These are phyloP conservation scores for Inonotus hispidus DNA, from an alignment of 1,284 basidiomycete species.

Conservation along the genomic window DNA sequence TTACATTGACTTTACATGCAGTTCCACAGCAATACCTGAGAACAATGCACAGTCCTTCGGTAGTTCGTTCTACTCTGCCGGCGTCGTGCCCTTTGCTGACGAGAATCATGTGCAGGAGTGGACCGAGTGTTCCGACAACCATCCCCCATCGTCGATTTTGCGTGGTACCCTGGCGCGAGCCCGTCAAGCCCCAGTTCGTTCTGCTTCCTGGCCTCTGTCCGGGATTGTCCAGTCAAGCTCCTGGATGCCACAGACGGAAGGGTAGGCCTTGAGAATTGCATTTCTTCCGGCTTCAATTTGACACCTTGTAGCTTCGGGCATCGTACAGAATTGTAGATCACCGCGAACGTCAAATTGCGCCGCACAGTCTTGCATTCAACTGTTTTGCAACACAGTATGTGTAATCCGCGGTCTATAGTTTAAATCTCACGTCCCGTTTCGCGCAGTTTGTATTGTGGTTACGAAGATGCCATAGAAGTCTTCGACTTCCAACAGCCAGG, in stretches of 20 bases:
- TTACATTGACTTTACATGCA: background rate
- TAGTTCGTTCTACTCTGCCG: background rate
- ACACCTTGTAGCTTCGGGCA: constrained; percentile 63
- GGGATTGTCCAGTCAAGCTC: constrained; percentile 78
- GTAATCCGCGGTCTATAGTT: background rate
- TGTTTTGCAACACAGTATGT: constrained; percentile 58
- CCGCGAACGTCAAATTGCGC: constrained; percentile 80
- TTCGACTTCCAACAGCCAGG: constrained; percentile 76
- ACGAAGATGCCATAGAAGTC: constrained; percentile 84
- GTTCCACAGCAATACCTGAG: background rate
- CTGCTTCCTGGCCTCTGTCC: constrained; percentile 77
- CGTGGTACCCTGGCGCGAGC: constrained; percentile 80
- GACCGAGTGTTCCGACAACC: constrained; percentile 42
- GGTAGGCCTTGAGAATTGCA: constrained; percentile 38
- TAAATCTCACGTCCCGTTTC: background rate
- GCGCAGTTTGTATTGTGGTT: constrained; percentile 81
- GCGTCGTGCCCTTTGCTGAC: constrained; percentile 14
- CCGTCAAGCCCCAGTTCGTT: constrained; percentile 52
- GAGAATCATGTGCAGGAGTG: background rate
- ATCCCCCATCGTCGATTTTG: constrained; percentile 65
- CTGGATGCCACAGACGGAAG: constrained; percentile 74
- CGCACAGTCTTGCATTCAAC: constrained; percentile 79
- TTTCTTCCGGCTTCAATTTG: background rate
- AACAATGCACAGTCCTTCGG: background rate
- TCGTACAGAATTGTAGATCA: constrained; percentile 91